Base-by-base conservation (phyloP, 371 early-diverging fungal species). In the Syncephalastrum racemosum region DNA sequence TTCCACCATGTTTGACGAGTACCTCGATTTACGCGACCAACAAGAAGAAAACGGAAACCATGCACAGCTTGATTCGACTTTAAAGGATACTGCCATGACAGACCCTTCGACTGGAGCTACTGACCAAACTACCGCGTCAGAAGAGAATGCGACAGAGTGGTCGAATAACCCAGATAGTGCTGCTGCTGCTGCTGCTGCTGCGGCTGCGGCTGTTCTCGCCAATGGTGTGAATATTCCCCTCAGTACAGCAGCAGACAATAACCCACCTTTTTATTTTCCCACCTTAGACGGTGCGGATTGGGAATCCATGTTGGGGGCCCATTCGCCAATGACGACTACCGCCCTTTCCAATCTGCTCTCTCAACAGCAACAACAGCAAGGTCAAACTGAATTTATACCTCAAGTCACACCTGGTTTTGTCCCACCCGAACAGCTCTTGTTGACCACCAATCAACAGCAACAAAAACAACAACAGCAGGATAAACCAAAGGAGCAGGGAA, bases 11-110 rank as follows among this genome's bases (percentile, higher is more conserved):
- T 60, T 60, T 60, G 60, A 56, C 48, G 58, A 64, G 7, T 60
- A 46, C 31, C 57, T 63, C 31, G 59, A 63, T 54, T 46, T 63
- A 46, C 63, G 59, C n/a, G 63, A 63, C 50, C 63, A 63, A 27
- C 63, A 63, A 46, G 63, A 63, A n/a, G 58, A 53, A 10, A 2
- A 31, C 10, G 36, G 36, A 31, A 31, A 5, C 10, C 36, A 31
- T 8, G 36, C 36, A 5, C 10, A 7, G 36, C 36, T 8, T 8
- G 36, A 31, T 8, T 10, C 10, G 6, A 8, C 36, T 31, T 2
- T 8, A 31, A 31, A 31, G 10, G 36, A 31, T 31, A 31, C 36
- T 31, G 36, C 36, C 6, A 31, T 31, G 36, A 31, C 36, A 12
- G 36, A 31, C 36, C 10, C 36, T 10, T 31, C 36, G 10, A 31